A percentile compares a stretch with the other conserved stretches of the same genome.
Conservation (phyloP, 192 early-diverging fungal species). For the Backusella liffmaniae region DNA sequence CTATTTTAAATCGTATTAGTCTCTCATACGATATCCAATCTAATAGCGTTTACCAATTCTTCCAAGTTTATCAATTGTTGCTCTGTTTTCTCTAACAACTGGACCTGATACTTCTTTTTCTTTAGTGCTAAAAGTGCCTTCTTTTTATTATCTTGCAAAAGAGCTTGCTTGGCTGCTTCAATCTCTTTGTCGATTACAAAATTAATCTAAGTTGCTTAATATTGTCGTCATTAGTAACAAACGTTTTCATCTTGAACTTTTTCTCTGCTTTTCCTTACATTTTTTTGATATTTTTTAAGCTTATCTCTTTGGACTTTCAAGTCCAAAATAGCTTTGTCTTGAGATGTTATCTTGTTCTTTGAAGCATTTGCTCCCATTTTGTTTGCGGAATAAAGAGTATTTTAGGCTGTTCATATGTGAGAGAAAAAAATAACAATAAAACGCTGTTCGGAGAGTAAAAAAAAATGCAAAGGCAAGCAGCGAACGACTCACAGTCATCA, state of each 20-base stretch:
- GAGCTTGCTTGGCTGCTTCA: slow-evolving; percentile 72
- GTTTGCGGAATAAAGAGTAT: background rate
- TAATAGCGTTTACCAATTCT: slow-evolving; percentile 61
- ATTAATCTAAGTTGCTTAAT: slow-evolving; percentile 58
- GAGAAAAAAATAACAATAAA: background rate
- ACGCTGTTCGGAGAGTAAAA: background rate
- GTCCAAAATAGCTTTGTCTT: slow-evolving; percentile 94
- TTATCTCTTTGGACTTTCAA: slow-evolving; percentile 96
- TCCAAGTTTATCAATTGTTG: slow-evolving; percentile 89
- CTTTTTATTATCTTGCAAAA: slow-evolving; percentile 72
- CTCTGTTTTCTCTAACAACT: slow-evolving; percentile 79
- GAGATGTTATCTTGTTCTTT: slow-evolving; percentile 71
- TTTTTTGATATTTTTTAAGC: slow-evolving; percentile 88
- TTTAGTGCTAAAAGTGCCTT: slow-evolving; percentile 87
- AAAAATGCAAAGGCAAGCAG: background rate
- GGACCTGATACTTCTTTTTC: slow-evolving; percentile 96
- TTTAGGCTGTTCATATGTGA: background rate
- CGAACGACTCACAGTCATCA: background rate
- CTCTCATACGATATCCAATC: background rate
- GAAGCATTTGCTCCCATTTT: slow-evolving; percentile 51
- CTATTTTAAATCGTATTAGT: slow-evolving; percentile 31
- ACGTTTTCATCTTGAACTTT: background rate
- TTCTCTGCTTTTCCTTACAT: slow-evolving; percentile 48
- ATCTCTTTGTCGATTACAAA: slow-evolving; percentile 80
- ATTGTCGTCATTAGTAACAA: background rate